These are phyloP conservation scores for Ampelocalamus luodianensis DNA, from an alignment of 176 grass and related monocot genomes.

Conservation along the genomic window DNA sequence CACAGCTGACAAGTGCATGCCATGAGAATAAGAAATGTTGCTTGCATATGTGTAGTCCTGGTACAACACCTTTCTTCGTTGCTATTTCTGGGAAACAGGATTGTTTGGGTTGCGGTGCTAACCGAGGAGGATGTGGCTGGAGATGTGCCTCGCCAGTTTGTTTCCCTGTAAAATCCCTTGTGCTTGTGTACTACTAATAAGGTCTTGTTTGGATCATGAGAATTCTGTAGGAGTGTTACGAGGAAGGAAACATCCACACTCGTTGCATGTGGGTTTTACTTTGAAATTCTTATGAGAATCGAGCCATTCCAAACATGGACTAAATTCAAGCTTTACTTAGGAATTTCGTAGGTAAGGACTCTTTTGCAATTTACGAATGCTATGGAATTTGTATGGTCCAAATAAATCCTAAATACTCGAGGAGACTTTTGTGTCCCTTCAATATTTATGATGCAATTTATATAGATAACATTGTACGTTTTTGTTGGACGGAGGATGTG, in stretches of 20 bases:
- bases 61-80: background rate
- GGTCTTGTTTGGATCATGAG: background rate
- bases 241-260: no score
- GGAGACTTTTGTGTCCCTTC: no score
- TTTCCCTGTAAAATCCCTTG: background rate
- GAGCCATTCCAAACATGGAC: no score
- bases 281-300: no score
- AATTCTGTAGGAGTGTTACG: no score
- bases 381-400: background rate
- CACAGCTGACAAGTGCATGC: background rate
- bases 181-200: background rate
- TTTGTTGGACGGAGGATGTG: no score
- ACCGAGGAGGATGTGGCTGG: no score
- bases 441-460: no score
- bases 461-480: no score
- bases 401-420: background rate
- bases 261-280: background rate
- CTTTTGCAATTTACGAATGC: background rate
- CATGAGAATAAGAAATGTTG: background rate
- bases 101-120: background rate
- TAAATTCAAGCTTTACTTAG: background rate
- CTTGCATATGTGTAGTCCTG: background rate
- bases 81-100: background rate
- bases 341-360: background rate
- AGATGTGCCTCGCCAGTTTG: background rate